phyloP scores from a whole-genome alignment of 148 eudicot species.

The Silene latifolia region DNA sequence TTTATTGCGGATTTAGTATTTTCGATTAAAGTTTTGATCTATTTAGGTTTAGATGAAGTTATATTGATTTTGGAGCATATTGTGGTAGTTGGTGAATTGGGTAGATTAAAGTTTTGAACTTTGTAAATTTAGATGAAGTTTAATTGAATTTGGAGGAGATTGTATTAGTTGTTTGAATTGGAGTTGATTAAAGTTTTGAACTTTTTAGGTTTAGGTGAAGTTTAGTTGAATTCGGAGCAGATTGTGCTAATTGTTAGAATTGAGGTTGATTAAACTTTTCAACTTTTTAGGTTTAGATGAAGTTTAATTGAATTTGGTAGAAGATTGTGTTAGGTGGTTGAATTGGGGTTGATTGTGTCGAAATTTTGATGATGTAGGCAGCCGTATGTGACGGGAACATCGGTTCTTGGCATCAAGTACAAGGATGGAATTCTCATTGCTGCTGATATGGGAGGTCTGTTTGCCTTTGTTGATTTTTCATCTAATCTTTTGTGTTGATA shows the following conservation, averaged over 20 bases:
- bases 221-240: neutral
- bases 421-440: slow-evolving; percentile 97
- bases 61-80: neutral
- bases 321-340: neutral
- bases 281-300: neutral
- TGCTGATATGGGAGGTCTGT: slow-evolving; percentile 97
- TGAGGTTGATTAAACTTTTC: neutral
- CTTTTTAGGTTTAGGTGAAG: neutral
- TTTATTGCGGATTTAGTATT: neutral
- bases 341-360: slow-evolving; percentile 3
- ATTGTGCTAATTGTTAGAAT: neutral
- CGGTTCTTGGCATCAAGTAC: slow-evolving; percentile 83
- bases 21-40: neutral
- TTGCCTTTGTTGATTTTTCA: neutral
- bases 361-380: slow-evolving; percentile 34
- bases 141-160: neutral
- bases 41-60: neutral
- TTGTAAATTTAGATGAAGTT: neutral
- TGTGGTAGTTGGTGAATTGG: neutral
- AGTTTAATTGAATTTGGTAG: neutral
- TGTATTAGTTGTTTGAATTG: neutral
- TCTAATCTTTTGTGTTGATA: neutral
- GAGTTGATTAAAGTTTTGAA: neutral
- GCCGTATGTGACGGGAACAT: slow-evolving; percentile 89
- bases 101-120: neutral